Evolutionary conservation across 2,329 filamentous ascomycete species (phyloP), one percentile per base, ranked within the genome.

Genomic region (Colletotrichum simmondsii): DNA sequence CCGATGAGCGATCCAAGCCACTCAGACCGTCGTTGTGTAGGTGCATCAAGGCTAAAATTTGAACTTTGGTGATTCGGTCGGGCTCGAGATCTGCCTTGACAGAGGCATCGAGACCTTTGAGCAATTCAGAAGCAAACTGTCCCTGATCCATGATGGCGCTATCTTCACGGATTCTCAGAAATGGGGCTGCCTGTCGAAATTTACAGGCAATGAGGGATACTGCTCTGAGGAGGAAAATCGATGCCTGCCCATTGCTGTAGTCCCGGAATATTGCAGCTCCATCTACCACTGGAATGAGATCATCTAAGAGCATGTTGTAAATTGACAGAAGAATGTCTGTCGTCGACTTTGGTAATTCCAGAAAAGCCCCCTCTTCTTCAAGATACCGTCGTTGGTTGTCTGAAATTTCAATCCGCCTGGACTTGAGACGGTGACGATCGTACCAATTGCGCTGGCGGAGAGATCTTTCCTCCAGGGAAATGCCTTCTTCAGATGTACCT

Each of bases 121-220:
- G 65, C 0, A 79, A 37, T 22, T 65, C 72, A 22, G 71, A 68
- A 7, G 77, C 74, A 37, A 79, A 79, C 0, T 75, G 62, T 3
- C 72, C 37, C 1, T 75, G 75, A 5, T 74, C 63, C 3, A 78
- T 52, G 2, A 74, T n/a, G 2, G 72, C 69, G 3, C 73, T 75
- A 5, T 60, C 46, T 1, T 76, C 73, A 6, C 6, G 26, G 1
- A 79, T 14, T 3, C 73, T 74, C 1, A 79, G 58, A 35, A 77
- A 78, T 2, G 77, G 74, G 24, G 74, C 32, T 8, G 77, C 77
- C 57, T 78, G 77, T 28, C 67, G 68, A 2, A 74, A 65, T 60
- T 79, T 79, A 65, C 77, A 79, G 5, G 71, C 58, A 16, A 77
- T 73, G 5, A 79, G 77, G 35, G 77, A 78, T 2, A 78, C 73